Conservation (phyloP, 768 basidiomycete species). For the Hortiboletus flavorubellus region DNA sequence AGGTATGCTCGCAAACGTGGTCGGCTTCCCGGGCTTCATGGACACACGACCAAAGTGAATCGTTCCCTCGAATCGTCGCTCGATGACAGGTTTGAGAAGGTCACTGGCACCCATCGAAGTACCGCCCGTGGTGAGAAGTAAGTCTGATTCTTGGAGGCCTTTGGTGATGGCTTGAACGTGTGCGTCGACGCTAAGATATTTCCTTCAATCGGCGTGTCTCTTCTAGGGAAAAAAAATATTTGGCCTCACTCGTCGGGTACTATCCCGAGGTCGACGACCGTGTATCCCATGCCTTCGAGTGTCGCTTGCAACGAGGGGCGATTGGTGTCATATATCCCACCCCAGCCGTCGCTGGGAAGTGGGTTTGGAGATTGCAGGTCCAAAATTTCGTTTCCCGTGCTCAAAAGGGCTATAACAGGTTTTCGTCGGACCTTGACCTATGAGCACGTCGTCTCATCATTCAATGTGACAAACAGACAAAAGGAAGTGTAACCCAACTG, state of each 20-base stretch:
- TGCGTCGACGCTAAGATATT: slow-evolving; percentile 43
- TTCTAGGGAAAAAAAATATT: background rate
- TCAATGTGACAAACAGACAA: background rate
- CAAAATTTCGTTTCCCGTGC: slow-evolving; percentile 81
- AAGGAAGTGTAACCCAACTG: slow-evolving; percentile 4
- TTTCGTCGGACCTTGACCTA: slow-evolving; percentile 70
- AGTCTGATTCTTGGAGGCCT: slow-evolving; percentile 63
- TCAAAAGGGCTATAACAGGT: slow-evolving; percentile 75
- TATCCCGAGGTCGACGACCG: slow-evolving; percentile 78
- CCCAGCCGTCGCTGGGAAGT: slow-evolving; percentile 46
- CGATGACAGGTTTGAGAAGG: slow-evolving; percentile 84
- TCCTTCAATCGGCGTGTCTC: background rate
- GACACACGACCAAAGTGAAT: slow-evolving; percentile 85
- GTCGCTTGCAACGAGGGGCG: slow-evolving; percentile 72
- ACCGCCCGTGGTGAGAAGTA: slow-evolving; percentile 83
- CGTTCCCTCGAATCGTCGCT: slow-evolving; percentile 68
- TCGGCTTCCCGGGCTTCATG: slow-evolving; percentile 85
- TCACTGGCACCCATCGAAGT: slow-evolving; percentile 91
- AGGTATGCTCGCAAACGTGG: slow-evolving; percentile 82
- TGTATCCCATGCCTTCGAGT: slow-evolving; percentile 69
- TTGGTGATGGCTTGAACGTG: slow-evolving; percentile 55
- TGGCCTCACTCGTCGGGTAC: slow-evolving; percentile 62
- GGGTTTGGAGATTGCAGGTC: slow-evolving; percentile 51
- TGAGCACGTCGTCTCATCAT: background rate
- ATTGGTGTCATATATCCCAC: slow-evolving; percentile 84